A percentile compares a stretch with the other conserved stretches of the same genome.
phyloP scores from a whole-genome alignment of 306 rosid genomes.

The Cucurbita maxima region DNA sequence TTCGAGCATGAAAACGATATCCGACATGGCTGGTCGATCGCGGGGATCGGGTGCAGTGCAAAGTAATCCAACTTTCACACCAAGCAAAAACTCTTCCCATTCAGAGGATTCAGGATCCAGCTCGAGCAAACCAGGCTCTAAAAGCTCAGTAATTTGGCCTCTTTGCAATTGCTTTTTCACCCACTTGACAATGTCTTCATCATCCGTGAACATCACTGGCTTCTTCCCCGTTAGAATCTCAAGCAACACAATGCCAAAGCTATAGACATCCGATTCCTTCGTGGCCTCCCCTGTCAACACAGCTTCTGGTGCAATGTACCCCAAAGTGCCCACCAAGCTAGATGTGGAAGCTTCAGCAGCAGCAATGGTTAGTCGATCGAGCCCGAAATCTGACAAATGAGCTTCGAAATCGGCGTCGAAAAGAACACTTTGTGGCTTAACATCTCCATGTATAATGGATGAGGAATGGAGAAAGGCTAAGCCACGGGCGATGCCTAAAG shows the following conservation, averaged over 20 bases:
- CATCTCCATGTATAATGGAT: constrained; percentile 56
- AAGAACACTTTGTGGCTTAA: constrained; percentile 71
- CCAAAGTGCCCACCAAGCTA: constrained; percentile 53
- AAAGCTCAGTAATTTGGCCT: constrained; percentile 73
- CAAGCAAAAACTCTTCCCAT: constrained; percentile 90
- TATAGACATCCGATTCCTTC: constrained; percentile 78
- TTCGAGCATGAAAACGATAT: constrained; percentile 97
- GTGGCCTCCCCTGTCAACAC: constrained; percentile 60
- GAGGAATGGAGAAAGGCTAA: constrained; percentile 73
- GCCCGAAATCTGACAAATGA: constrained; percentile 82
- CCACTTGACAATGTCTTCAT: constrained; percentile 94
- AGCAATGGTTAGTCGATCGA: constrained; percentile 38
- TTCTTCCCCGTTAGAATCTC: constrained; percentile 81
- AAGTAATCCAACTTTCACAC: constrained; percentile 82
- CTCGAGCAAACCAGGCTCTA: constrained; percentile 86
- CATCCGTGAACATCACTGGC: constrained; percentile 81
- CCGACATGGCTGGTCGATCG: constrained; percentile 88
- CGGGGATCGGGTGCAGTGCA: constrained; percentile 89
- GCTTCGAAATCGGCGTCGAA: constrained; percentile 96
- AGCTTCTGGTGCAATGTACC: constrained; percentile 78
- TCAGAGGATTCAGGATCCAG: constrained; percentile 91
- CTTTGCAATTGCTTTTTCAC: constrained; percentile 76
- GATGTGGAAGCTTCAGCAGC: constrained; percentile 58
- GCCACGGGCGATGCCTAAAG: constrained; percentile 87
- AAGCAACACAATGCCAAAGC: constrained; percentile 73